Percentiles rank a stretch among this genome's conserved stretches.
Evolutionary conservation across 306 rosid genomes (phyloP).

Genomic region (Glycyrrhiza uralensis): DNA sequence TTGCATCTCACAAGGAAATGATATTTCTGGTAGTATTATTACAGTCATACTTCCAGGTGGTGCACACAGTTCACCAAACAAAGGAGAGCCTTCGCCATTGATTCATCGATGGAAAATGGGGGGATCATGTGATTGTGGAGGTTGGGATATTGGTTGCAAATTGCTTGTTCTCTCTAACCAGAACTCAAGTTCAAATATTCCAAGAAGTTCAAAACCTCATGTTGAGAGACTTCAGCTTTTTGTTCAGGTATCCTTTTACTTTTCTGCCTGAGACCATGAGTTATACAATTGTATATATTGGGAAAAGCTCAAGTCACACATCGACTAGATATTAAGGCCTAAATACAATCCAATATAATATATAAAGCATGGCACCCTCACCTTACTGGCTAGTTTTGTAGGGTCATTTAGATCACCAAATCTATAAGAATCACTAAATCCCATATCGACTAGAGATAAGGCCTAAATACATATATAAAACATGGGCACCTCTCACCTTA

Average conservation of each 20-base stretch:
- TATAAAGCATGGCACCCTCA: too few species aligned
- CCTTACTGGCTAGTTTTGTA: too few species aligned
- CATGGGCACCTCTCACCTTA: too few species aligned
- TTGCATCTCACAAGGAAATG: conserved; percentile 43
- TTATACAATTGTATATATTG: neutral
- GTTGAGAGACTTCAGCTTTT: conserved; percentile 53
- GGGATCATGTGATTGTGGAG: conserved; percentile 92
- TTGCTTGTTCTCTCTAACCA: conserved; percentile 65
- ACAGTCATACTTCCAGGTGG: conserved; percentile 79
- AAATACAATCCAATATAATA: too few species aligned
- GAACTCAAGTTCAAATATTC: conserved; percentile 25
- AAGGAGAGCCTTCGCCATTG: conserved; percentile 76
- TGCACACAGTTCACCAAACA: conserved; percentile 65
- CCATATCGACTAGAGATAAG: too few species aligned
- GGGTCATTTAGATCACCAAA: too few species aligned
- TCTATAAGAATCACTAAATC: too few species aligned
- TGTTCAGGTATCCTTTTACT: conserved; percentile 51
- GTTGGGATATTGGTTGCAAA: conserved; percentile 97
- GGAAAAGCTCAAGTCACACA: too few species aligned
- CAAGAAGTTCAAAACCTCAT: conserved; percentile 28
- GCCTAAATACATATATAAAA: too few species aligned
- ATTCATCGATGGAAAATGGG: conserved; percentile 75
- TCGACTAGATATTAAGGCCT: too few species aligned
- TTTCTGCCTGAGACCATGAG: neutral
- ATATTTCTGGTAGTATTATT: conserved; percentile 21